These are phyloP conservation scores for Scenedesmus sp. DNA, from an alignment of 163 green algal species.

Conservation along the genomic window DNA sequence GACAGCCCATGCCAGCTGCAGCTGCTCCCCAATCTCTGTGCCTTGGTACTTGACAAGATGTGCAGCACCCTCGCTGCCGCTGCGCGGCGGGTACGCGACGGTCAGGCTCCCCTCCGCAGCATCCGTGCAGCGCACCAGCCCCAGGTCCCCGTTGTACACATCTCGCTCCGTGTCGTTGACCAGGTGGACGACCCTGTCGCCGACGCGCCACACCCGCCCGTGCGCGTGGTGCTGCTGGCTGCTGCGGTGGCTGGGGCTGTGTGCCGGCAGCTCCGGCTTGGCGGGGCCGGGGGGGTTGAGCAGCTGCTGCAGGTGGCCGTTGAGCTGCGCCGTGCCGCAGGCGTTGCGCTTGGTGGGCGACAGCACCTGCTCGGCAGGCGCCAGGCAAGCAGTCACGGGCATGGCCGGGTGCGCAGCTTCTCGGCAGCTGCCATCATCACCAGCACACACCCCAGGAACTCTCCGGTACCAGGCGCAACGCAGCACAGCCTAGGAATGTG, in stretches of 20 bases:
- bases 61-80: neutral
- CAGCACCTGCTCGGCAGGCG: no score
- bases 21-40: slow-evolving; percentile 56
- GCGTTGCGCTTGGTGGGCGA: slow-evolving; percentile 72
- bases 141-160: slow-evolving; percentile 92
- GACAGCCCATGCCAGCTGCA: slow-evolving; percentile 84
- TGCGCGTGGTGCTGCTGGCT: neutral
- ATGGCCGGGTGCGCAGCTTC: no score
- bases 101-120: neutral
- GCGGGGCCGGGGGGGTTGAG: slow-evolving; percentile 69
- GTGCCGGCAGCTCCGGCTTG: slow-evolving; percentile 21
- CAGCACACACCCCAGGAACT: no score
- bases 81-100: slow-evolving; percentile 42
- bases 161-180: slow-evolving; percentile 88
- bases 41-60: slow-evolving; percentile 55
- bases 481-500: no score
- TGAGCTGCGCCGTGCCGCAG: slow-evolving; percentile 66
- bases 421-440: no score
- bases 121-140: slow-evolving; percentile 64
- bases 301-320: slow-evolving; percentile 75
- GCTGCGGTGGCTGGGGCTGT: slow-evolving; percentile 15
- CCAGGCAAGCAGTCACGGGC: no score
- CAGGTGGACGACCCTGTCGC: slow-evolving; percentile 83
- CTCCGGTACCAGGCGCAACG: no score
- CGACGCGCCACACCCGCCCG: slow-evolving; percentile 58